These are phyloP conservation scores for Exophiala calicioides DNA, from an alignment of 2,329 filamentous ascomycete genomes.

Conservation along the genomic window DNA sequence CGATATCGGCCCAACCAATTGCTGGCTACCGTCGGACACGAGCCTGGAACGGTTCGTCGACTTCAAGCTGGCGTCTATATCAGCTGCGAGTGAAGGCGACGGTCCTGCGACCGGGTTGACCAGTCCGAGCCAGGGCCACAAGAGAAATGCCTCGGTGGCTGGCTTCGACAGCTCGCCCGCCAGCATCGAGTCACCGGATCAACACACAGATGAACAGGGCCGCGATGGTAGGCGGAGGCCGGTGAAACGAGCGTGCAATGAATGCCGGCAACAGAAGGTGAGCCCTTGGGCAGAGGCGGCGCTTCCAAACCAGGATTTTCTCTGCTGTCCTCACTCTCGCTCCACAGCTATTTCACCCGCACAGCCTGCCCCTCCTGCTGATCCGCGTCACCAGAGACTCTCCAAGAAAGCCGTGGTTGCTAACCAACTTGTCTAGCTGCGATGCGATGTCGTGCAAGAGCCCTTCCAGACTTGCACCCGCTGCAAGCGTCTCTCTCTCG, in stretches of 20 bases:
- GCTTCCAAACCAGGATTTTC: too few species aligned
- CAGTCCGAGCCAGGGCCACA: constrained; percentile 36
- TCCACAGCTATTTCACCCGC: too few species aligned
- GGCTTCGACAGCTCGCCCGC: constrained; percentile 51
- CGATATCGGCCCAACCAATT: constrained; percentile 25
- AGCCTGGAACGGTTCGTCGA: constrained; percentile 18
- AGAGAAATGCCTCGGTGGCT: constrained; percentile 46
- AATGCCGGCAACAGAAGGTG: constrained; percentile 71
- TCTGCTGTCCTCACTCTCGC: constrained; percentile 6
- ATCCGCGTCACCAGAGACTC: too few species aligned
- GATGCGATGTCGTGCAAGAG: constrained; percentile 67
- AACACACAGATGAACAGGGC: constrained; percentile 47
- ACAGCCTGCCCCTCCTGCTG: neutral
- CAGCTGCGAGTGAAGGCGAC: constrained; percentile 18
- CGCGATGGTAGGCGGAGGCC: constrained; percentile 45
- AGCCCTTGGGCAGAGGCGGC: too few species aligned
- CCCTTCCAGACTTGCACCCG: constrained; percentile 63
- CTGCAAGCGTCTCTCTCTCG: constrained; percentile 63
- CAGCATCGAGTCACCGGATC: constrained; percentile 38
- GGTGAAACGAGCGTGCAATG: constrained; percentile 66
- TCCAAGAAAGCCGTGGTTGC: too few species aligned
- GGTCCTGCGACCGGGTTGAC: constrained; percentile 30
- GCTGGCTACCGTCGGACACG: constrained; percentile 15
- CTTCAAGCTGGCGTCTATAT: constrained; percentile 30
- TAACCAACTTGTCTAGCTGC: constrained; percentile 50